Percentiles rank a stretch among this genome's conserved stretches.
phyloP scores from a whole-genome alignment of 495 filamentous ascomycete species.

The Elasticomyces elasticus region DNA sequence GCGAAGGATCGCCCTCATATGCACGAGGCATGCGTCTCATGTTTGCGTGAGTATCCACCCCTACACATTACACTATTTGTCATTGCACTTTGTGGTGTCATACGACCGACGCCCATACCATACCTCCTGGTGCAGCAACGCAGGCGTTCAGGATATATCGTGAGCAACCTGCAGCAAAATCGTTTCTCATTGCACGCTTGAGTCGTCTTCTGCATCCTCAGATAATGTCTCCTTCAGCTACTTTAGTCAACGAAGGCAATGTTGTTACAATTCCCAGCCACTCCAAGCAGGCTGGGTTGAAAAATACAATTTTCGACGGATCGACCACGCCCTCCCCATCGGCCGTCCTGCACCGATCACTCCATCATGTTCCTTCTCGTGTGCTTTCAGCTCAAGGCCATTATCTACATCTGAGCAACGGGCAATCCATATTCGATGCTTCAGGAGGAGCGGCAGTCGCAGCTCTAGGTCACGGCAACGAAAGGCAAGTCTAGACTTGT shows the following conservation, averaged over 20 bases:
- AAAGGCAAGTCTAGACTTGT: slow-evolving; percentile 13
- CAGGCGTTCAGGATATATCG: too few species aligned
- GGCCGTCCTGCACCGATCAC: slow-evolving; percentile 23
- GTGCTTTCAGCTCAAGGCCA: slow-evolving; percentile 21
- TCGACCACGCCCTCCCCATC: background rate
- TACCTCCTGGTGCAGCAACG: too few species aligned
- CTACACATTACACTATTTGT: background rate
- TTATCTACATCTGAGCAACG: slow-evolving; percentile 25
- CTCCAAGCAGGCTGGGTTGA: background rate
- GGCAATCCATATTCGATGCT: slow-evolving; percentile 30
- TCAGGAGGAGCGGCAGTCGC: slow-evolving; percentile 34
- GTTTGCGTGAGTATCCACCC: background rate
- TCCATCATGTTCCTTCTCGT: slow-evolving; percentile 20
- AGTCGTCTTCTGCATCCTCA: too few species aligned
- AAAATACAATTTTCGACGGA: background rate
- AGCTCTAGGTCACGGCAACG: slow-evolving; percentile 31
- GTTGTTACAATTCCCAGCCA: background rate
- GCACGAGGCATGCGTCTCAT: background rate
- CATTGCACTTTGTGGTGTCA: background rate
- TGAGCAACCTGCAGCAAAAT: background rate
- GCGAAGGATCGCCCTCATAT: background rate
- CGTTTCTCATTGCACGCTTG: background rate
- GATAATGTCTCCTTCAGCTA: background rate
- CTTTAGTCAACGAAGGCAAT: slow-evolving; percentile 15
- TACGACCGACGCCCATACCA: too few species aligned